Conservation (phyloP, 2,329 filamentous ascomycete species). For the Aspergillus eucalypticola region DNA sequence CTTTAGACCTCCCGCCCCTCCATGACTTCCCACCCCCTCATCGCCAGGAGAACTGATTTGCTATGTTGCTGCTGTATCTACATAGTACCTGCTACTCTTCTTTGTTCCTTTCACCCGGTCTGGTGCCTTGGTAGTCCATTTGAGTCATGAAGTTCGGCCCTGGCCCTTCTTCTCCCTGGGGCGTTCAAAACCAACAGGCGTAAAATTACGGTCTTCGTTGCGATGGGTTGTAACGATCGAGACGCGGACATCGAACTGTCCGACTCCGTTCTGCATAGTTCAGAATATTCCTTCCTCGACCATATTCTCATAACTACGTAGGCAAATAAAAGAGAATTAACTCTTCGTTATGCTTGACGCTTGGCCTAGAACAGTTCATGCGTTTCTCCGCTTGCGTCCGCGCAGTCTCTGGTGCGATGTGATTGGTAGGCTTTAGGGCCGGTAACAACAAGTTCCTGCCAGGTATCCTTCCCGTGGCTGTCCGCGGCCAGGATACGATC, state of each 20-base stretch:
- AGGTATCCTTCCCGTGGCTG: constrained; percentile 24
- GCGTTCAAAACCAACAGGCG: neutral
- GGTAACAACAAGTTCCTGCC: constrained; percentile 20
- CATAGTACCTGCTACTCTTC: neutral
- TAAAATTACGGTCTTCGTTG: neutral
- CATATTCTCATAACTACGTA: neutral
- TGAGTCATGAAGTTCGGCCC: neutral
- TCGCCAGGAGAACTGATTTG: neutral
- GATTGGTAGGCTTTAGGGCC: constrained; percentile 13
- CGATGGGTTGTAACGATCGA: neutral
- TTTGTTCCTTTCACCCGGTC: neutral
- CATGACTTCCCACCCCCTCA: constrained; percentile 1
- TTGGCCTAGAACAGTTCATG: constrained; percentile 6
- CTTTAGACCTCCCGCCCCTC: constrained; percentile 10
- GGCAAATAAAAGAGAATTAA: neutral
- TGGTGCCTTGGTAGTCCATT: neutral
- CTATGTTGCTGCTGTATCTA: neutral
- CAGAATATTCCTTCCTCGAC: neutral
- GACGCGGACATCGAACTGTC: neutral
- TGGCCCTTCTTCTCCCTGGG: neutral
- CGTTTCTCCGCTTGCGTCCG: constrained; percentile 12
- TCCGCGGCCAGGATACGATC: constrained; percentile 23
- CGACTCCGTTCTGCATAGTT: neutral
- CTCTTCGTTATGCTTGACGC: constrained; percentile 2
- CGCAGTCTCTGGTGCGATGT: neutral